Evolutionary conservation across 192 early-diverging fungal genomes (phyloP), one percentile per base, ranked within the genome.

Genomic region (Geranomyces variabilis): DNA sequence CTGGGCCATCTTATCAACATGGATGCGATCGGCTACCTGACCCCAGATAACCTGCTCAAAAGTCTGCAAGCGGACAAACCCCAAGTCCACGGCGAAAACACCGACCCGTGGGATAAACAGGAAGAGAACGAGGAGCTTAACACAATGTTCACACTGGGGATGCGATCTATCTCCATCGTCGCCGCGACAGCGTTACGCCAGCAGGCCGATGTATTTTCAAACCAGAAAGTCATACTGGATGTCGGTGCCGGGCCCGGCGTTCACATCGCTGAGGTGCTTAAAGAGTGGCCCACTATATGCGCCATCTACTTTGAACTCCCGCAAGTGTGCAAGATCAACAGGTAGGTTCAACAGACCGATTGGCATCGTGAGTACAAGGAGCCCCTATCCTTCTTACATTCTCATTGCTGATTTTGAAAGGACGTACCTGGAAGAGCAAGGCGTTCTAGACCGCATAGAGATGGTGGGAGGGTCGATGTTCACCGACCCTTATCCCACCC

Each of bases 1-100:
- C 51, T 53, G n/a, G 51, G 51, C 51, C 51, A 53, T 17, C 51
- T 53, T 15, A 53, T 53, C 51, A 53, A 53, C 51, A 53, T 53
- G 51, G 51, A 53, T 15, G 4, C 51, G 51, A 53, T 26, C 17
- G 51, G 51, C 19, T 53, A 53, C 51, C 4, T 53, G 7, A 53
- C 51, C 4, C 51, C 51, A n/a, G 51, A 53, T 15, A 53, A 53
- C 24, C 51, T 53, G 4, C 24, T 53, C n/a, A 26, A 53, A 53
- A 53, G 51, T 15, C 7, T 53, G 17, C 19, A 17, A 3, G n/a
- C n/a, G 2, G 51, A 26, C 17, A 53, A 53, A 26, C 51, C 51
- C 7, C 51, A 53, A 53, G 51, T 53, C 6, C 51, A 53, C 24
- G 51, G 51, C 51, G 36, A n/a, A n/a, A 47, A 53, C 24, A 26